Percentiles rank a stretch among this genome's conserved stretches.
These are phyloP conservation scores for Apiospora pterosperma DNA, from an alignment of 2,329 filamentous ascomycete species.

Conservation along the genomic window DNA sequence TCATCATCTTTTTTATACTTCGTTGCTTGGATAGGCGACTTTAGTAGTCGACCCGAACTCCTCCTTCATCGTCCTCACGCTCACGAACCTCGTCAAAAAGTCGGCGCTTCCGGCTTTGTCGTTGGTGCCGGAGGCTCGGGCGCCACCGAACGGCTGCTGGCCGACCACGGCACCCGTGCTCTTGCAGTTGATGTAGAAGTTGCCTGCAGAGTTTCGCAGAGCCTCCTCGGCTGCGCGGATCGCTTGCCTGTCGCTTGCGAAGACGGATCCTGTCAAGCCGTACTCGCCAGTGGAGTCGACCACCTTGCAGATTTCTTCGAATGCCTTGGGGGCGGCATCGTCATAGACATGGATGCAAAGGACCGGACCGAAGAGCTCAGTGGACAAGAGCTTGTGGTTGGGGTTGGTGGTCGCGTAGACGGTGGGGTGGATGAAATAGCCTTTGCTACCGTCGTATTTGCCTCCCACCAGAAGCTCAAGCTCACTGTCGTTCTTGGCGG, in stretches of 20 bases:
- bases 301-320: conserved; percentile 55
- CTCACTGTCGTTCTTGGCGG: conserved; percentile 70
- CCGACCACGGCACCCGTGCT: conserved; percentile 70
- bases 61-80: conserved; percentile 68
- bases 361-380: conserved; percentile 81
- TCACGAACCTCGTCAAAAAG: conserved; percentile 64
- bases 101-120: conserved; percentile 69
- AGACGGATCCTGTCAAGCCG: conserved; percentile 72
- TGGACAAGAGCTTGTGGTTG: conserved; percentile 68
- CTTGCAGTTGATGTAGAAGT: conserved; percentile 88
- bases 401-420: conserved; percentile 75
- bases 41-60: conserved; percentile 63
- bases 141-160: conserved; percentile 70
- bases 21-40: conserved; percentile 71
- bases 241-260: conserved; percentile 65
- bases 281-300: conserved; percentile 75
- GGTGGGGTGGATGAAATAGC: conserved; percentile 82
- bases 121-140: conserved; percentile 66
- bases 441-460: conserved; percentile 71
- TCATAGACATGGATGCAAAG: conserved; percentile 75
- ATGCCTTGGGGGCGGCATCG: conserved; percentile 57
- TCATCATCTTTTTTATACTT: conserved; percentile 36
- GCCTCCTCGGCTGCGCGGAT: conserved; percentile 67
- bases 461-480: conserved; percentile 74
- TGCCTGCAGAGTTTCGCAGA: conserved; percentile 70